Evolutionary conservation across 148 eudicot species (phyloP), one percentile per base, ranked within the genome.

Genomic region (Chenopodium formosanum): DNA sequence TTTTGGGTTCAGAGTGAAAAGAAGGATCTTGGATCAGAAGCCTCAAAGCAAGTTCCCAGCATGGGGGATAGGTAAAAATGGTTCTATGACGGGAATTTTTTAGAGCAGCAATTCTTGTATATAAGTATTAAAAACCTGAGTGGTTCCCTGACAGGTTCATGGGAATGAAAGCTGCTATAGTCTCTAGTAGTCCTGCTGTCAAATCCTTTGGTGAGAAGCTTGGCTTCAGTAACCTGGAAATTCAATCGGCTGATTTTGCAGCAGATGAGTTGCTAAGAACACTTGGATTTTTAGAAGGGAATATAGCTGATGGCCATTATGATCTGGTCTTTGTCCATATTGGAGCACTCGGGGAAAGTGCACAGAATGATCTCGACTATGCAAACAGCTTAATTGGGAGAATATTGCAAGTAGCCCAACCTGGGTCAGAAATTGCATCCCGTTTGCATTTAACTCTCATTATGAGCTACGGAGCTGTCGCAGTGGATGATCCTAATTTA

Each of bases 81-180:
- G 71, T 74, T 37, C 14, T 70, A 40, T 50, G 7, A 27, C 64
- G 48, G 32, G 17, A 23, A 48, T 47, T 44, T 56, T 14, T 56
- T 6, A 56, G 25, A 62, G n/a, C 25, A 62, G n/a, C 63, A 56
- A 46, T 29, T 0, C 23, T 78, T 48, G 4, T n/a, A 11, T 75
- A 32, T 44, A 56, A 60, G 56, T 29, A 37, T 78, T 46, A 71
- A 31, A 80, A 66, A 73, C 27, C 31, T 25, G 58, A 63, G 9
- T 37, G 82, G 46, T 72, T 73, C 46, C 71, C 31, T 71, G 79
- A 82, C 76, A 95, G 97, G 90, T 95, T 95, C 85, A 93, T 93
- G 99, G 97, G 97, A 65, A 91, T 95, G 94, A 92, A 80, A 87
- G 92, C 94, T 77, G 97, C 95, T 70, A 44, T 95, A 63, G 73